Base-by-base conservation (phyloP, 78 protist genomes). In the Guillardia theta region DNA sequence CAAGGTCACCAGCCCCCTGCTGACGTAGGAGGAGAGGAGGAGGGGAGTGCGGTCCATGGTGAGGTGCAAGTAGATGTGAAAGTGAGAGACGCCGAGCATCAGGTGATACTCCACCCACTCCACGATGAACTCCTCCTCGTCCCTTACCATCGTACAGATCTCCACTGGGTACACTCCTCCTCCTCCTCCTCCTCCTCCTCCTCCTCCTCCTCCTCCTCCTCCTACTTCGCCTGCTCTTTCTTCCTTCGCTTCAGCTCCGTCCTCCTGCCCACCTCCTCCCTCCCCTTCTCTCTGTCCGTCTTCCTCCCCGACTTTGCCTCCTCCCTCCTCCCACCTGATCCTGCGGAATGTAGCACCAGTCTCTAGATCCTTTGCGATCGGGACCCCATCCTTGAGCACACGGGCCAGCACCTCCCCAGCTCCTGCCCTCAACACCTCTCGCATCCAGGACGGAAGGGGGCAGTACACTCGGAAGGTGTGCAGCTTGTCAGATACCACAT, bases 61-160 rank as follows among this genome's bases (percentile, higher is more conserved):
- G 27, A 70, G 83, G 41, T 70, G 83, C 83, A 70, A 43, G 83
- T 70, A 70, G 83, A 70, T 33, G 41, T 70, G 83, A 24, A 70
- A 15, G 83, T 70, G 83, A 36, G 83, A 4, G 33, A 70, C 41
- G 9, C 83, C 83, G 41, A 70, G 83, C 83, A 70, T 24, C 33
- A 70, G 33, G 83, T 70, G 83, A 43, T 70, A 70, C 41, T 70
- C 83, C 83, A 70, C 83, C 45, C 33, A 70, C 83, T 70, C 83
- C 83, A 33, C 83, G 36, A 70, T 24, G 41, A 33, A 24, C 41
- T 22, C 41, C 83, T 70, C 83, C 22, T 70, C 83, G 83, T 70
- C 22, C 83, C 83, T 12, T 1, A 70, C 41, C 83, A 70, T 70
- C 83, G 83, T 70, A 43, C 83, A 70, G 33, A 70, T 70, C 83